phyloP scores from a whole-genome alignment of 179 eudicot genomes.

The Amaranthus tricolor region DNA sequence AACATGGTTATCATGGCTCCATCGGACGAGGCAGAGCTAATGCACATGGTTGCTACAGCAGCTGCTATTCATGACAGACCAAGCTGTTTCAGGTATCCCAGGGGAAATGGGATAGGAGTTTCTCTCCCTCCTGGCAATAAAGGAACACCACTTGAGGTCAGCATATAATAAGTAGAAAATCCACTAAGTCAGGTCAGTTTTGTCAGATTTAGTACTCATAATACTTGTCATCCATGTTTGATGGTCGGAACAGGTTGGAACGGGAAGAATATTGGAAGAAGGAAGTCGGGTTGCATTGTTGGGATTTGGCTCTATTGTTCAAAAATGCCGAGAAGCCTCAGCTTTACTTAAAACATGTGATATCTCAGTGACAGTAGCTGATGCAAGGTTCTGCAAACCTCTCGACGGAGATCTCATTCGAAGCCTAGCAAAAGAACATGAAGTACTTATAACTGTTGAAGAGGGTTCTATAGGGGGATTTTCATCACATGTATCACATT shows the following conservation, averaged over 20 bases:
- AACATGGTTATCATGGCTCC: slow-evolving; percentile 92
- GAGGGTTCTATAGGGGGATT: slow-evolving; percentile 83
- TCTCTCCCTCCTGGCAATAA: slow-evolving; percentile 43
- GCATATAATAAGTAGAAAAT: neutral
- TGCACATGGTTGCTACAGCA: slow-evolving; percentile 79
- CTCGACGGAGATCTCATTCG: slow-evolving; percentile 58
- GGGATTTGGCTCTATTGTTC: slow-evolving; percentile 67
- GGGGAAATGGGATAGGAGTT: slow-evolving; percentile 72
- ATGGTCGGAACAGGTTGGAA: slow-evolving; percentile 46
- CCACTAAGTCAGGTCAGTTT: neutral
- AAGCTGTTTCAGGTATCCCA: slow-evolving; percentile 72
- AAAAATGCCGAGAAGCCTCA: slow-evolving; percentile 64
- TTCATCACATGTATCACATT: slow-evolving; percentile 68
- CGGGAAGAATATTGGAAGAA: slow-evolving; percentile 63
- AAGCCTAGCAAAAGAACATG: slow-evolving; percentile 61
- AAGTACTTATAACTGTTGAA: slow-evolving; percentile 59
- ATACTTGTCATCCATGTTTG: neutral
- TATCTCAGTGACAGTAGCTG: slow-evolving; percentile 59
- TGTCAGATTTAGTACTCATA: neutral
- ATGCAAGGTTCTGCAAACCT: slow-evolving; percentile 85
- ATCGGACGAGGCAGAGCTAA: slow-evolving; percentile 67
- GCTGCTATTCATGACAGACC: slow-evolving; percentile 74
- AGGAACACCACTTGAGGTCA: slow-evolving; percentile 69
- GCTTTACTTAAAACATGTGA: slow-evolving; percentile 36
- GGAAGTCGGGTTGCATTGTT: slow-evolving; percentile 62